These are phyloP conservation scores for Elasticomyces elasticus DNA, from an alignment of 495 filamentous ascomycete species.

Conservation along the genomic window DNA sequence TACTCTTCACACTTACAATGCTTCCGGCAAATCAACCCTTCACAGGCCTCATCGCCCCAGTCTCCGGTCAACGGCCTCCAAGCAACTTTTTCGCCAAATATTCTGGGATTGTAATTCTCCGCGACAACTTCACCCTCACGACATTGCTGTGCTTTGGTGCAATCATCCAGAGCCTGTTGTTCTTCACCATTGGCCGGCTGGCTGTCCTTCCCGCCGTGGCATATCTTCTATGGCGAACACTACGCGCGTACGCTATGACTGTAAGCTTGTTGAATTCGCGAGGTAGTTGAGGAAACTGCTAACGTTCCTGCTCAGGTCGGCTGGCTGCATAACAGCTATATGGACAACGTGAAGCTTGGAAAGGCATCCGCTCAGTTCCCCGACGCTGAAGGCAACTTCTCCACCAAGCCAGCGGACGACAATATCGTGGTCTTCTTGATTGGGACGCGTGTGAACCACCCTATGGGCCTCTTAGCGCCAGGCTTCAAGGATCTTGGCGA, in stretches of 20 bases:
- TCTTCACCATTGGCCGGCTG: slow-evolving; percentile 30
- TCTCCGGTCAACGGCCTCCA: slow-evolving; percentile 14
- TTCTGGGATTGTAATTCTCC: background rate
- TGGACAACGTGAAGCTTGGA: slow-evolving; percentile 27
- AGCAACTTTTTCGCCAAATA: background rate
- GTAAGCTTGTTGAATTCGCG: no score
- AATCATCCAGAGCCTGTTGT: slow-evolving; percentile 29
- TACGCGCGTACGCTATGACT: slow-evolving; percentile 25
- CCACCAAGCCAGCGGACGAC: slow-evolving; percentile 24
- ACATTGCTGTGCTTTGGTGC: slow-evolving; percentile 40
- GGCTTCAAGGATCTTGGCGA: slow-evolving; percentile 9
- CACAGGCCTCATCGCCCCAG: slow-evolving; percentile 9
- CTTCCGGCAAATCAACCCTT: no score
- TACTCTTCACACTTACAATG: no score
- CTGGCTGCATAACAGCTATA: slow-evolving; percentile 31
- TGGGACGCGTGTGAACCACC: slow-evolving; percentile 34
- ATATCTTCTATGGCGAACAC: slow-evolving; percentile 25
- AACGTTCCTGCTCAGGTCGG: no score
- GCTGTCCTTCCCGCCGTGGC: slow-evolving; percentile 31
- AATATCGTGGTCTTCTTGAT: slow-evolving; percentile 36
- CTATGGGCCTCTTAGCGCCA: slow-evolving; percentile 17
- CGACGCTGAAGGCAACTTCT: slow-evolving; percentile 27
- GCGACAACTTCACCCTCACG: slow-evolving; percentile 29
- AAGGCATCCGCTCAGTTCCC: slow-evolving; percentile 35
- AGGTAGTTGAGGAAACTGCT: no score